Percentiles rank a stretch among this genome's conserved stretches.
Conservation (phyloP, 805 yeast species). For the Brettanomyces nanus region DNA sequence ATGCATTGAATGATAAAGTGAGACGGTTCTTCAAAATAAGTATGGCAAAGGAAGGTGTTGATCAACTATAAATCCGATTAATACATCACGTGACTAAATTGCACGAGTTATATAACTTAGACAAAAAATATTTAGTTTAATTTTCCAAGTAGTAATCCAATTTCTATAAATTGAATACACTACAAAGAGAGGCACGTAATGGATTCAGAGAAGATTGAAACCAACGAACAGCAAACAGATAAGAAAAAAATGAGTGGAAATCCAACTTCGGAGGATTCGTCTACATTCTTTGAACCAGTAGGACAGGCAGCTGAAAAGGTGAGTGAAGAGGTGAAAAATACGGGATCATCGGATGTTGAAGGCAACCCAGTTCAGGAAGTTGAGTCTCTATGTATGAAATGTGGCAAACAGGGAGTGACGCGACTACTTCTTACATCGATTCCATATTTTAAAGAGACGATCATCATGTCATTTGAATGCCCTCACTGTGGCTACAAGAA, state of each 20-base stretch:
- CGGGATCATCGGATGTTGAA: constrained; percentile 75
- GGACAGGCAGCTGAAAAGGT: constrained; percentile 50
- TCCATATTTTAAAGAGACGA: constrained; percentile 86
- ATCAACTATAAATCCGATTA: too few species aligned
- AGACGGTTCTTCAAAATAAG: constrained; percentile 27
- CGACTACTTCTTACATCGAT: constrained; percentile 77
- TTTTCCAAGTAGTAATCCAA: too few species aligned
- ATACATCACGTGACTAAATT: too few species aligned
- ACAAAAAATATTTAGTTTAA: too few species aligned
- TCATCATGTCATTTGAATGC: constrained; percentile 91
- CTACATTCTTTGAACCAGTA: constrained; percentile 47
- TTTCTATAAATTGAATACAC: too few species aligned
- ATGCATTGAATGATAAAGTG: constrained; percentile 47
- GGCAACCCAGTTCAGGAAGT: constrained; percentile 96
- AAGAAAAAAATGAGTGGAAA: constrained; percentile 7
- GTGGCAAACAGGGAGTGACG: constrained; percentile 80
- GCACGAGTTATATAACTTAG: too few species aligned
- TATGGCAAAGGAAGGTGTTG: constrained; percentile 1
- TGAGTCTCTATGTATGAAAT: constrained; percentile 93
- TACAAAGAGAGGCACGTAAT: too few species aligned
- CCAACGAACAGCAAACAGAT: constrained; percentile 23
- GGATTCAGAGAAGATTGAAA: constrained; percentile 3
- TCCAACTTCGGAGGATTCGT: constrained; percentile 8
- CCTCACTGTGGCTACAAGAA: constrained; percentile 90
- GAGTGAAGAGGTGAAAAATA: constrained; percentile 38